Base-by-base conservation (phyloP, 768 basidiomycete genomes). In the Phylloporus arenicola region DNA sequence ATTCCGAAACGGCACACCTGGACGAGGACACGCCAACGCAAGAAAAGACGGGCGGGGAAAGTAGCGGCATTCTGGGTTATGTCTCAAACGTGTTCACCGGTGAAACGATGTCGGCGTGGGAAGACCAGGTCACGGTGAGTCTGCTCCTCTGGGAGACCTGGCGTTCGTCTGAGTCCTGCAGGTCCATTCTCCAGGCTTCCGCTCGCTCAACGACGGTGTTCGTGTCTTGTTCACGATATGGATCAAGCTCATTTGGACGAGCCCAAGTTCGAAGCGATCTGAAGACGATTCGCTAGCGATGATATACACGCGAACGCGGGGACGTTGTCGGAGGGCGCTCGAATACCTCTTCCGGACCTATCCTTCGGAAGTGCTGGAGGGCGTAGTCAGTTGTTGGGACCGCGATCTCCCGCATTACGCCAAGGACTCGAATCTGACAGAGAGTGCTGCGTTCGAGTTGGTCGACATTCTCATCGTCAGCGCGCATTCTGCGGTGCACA, bases 1-100 rank as follows among this genome's bases (percentile, higher is more conserved):
- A 72, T 27, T 60, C 75, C 1, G 84, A 85, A 31, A 53, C 69
- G 1, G 67, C 68, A 29, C 68, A 71, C 8, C 68, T 72, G 1
- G 83, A 86, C 16, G 86, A 86, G 16, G 87, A 88, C 9, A 68
- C 69, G 13, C 58, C 67, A 12, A 58, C 62, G 0, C 61, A 73
- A 16, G 89, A 84, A 56, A 88, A 81, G 57, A 57, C 64, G 20
- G 72, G 68, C 3, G 63, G 73, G 16, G 83, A 84, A 55, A 72
- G 74, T 9, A 75, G 78, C 61, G 86, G 93, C 1, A 69, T 98
- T 11, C 73, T 97, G 0, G 92, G 93, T 9, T 88, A 92, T 59
- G 86, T 99, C 45, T 93, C 92, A 2, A 89, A 83, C 48, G 94
- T 97, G 2, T 94, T 99, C 61, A 80, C 86, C 37, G 81, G 82